Percentiles rank a stretch among this genome's conserved stretches.
Conservation (phyloP, 78 protist genomes). For the Salpingoeca rosetta region DNA sequence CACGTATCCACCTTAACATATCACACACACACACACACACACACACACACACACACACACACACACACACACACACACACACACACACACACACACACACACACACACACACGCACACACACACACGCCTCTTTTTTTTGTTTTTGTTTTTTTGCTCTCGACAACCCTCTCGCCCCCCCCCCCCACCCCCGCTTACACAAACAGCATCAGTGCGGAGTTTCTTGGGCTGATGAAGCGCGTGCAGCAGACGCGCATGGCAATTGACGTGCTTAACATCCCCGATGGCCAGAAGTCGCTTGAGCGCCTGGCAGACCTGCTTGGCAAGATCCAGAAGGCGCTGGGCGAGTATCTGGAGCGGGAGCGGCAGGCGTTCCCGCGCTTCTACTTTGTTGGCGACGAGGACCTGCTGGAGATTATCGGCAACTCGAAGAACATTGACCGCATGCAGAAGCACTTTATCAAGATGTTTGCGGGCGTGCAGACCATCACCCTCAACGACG, state of each 20-base stretch:
- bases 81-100: neutral
- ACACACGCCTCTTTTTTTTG: neutral
- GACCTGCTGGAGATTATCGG: slow-evolving; percentile 97
- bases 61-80: neutral
- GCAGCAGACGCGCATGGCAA: slow-evolving; percentile 1
- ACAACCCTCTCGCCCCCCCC: neutral
- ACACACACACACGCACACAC: neutral
- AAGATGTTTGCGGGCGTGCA: slow-evolving; percentile 95
- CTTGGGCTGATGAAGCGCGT: slow-evolving; percentile 69
- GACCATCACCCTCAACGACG: slow-evolving; percentile 41
- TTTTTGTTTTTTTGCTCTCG: neutral
- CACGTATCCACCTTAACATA: no score
- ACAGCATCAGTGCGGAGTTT: slow-evolving; percentile 70
- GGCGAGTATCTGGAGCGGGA: slow-evolving; percentile 92
- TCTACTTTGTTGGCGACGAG: slow-evolving; percentile 98
- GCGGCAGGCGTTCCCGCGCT: slow-evolving; percentile 88
- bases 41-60: neutral
- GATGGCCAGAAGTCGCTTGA: slow-evolving; percentile 56
- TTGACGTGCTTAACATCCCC: slow-evolving; percentile 69
- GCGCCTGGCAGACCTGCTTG: slow-evolving; percentile 63
- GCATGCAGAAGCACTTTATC: slow-evolving; percentile 79
- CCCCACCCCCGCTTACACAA: no score
- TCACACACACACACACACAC: neutral
- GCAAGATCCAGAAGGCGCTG: slow-evolving; percentile 83
- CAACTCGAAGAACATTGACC: slow-evolving; percentile 43